Evolutionary conservation across 106 monocot species (phyloP).

Genomic region (Acorus gramineus): DNA sequence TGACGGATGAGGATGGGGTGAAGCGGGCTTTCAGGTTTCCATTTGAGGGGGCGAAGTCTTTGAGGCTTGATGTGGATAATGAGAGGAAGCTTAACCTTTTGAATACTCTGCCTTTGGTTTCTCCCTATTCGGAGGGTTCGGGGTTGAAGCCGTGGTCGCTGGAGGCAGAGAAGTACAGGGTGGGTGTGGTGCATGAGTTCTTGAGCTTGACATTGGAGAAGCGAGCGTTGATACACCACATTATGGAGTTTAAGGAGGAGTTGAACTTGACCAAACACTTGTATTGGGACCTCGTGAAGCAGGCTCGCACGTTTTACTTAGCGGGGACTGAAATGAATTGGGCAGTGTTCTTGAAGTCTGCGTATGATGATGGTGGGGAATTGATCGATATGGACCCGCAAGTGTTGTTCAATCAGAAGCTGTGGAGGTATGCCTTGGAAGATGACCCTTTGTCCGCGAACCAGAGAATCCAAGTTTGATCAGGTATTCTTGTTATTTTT

Average conservation of each 20-base stretch:
- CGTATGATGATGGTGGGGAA: constrained; percentile 50
- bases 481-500: too few relatives aligned
- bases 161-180: constrained; percentile 89
- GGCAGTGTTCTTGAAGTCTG: constrained; percentile 81
- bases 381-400: constrained; percentile 71
- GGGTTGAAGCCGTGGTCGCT: constrained; percentile 56
- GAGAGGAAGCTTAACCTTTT: constrained; percentile 35
- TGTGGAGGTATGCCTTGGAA: constrained; percentile 40
- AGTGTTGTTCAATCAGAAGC: constrained; percentile 68
- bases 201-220: constrained; percentile 83
- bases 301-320: constrained; percentile 77
- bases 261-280: constrained; percentile 74
- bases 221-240: constrained; percentile 85
- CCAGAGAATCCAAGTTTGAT: too few relatives aligned
- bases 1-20: constrained; percentile 57
- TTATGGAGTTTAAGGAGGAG: constrained; percentile 98
- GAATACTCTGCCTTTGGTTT: constrained; percentile 63
- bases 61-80: constrained; percentile 52
- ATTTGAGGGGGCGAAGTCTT: constrained; percentile 40
- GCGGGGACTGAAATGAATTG: constrained; percentile 98
- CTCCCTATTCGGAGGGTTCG: constrained; percentile 79
- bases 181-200: constrained; percentile 84
- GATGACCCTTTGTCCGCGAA: too few relatives aligned
- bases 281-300: constrained; percentile 71
- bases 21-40: constrained; percentile 57